Evolutionary conservation across 176 grass and related monocot species (phyloP), one percentile per base, ranked within the genome.

Genomic region (Aegilops speltoides): DNA sequence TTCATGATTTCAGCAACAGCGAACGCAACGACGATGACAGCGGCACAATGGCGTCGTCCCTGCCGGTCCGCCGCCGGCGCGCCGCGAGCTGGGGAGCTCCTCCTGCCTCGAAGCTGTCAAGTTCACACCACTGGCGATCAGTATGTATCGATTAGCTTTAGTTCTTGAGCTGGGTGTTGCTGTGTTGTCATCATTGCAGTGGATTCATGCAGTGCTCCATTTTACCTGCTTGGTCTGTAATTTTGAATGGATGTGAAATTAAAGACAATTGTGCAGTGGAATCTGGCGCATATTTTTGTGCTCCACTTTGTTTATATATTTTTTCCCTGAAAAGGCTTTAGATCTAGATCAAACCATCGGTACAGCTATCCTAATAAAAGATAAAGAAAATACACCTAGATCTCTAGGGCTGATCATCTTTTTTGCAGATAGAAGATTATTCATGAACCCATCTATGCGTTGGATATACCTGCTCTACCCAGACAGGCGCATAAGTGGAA

Each of bases 41-140:
- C 24, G 46, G 76, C n/a, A 34, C 82, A 28, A 77, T 90, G 19
- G 73, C 84, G 17, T 74, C 87, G 43, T 56, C 90, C 14, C 60
- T 76, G 11, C 84, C 87, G 33, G 91, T 91, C 65, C 93, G 81
- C 2, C 87, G 87, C 24, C 85, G 83, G 81, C 31, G 88, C 8
- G 72, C 48, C 33, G 64, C 71, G 25, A 92, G 73, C 78, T 86
- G 73, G 86, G 91, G 40, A 64, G 70, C 86, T 57, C 38, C 54
- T 37, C 61, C 64, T 13, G 73, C 84, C 2, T 31, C 43, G 64
- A 48, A 76, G 20, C 81, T 15, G 24, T 52, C 80, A 32, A 93
- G 69, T 90, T 87, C 77, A 65, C 88, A 90, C 54, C 78, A 93
- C 2, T 80, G 77, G 77, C 89, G 91, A 79, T 79, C 86, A 83